phyloP scores from a whole-genome alignment of 139 green algal genomes.

The Parachlorella kessleri region DNA sequence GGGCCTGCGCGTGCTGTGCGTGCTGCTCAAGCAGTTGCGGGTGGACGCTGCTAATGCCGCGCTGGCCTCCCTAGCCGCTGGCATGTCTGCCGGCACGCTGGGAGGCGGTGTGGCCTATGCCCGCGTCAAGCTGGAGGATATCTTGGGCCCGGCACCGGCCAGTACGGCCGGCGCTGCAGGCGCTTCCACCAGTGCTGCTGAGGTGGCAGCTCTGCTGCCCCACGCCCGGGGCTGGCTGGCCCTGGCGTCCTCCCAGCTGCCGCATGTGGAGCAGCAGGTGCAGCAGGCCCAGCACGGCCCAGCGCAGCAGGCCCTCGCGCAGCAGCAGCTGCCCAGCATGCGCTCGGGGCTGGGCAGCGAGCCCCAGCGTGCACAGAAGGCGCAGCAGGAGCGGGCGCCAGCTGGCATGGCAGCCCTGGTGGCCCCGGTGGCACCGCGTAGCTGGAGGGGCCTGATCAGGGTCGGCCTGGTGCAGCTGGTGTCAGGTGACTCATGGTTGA shows the following conservation, averaged over 20 bases:
- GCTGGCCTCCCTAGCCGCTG: constrained; percentile 1
- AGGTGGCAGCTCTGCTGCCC: constrained; percentile 26
- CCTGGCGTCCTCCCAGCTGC: constrained; percentile 36
- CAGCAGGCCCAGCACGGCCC: not conserved
- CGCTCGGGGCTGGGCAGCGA: not conserved
- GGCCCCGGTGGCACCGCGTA: constrained; percentile 29
- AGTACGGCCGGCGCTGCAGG: not conserved
- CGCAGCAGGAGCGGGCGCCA: not conserved
- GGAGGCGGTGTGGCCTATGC: constrained; percentile 34
- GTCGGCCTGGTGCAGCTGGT: constrained; percentile 66
- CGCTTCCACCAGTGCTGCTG: too few relatives aligned
- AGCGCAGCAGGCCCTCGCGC: not conserved
- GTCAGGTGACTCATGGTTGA: too few relatives aligned
- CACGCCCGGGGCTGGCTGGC: constrained; percentile 51
- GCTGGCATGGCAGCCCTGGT: constrained; percentile 2
- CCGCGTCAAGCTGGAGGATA: constrained; percentile 26
- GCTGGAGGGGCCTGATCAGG: constrained; percentile 67
- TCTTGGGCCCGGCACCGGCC: not conserved
- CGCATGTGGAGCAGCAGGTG: constrained; percentile 28
- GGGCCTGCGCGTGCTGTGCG: constrained; percentile 63
- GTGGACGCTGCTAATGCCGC: constrained; percentile 79
- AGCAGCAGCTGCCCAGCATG: constrained; percentile 9
- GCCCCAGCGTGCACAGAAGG: constrained; percentile 5
- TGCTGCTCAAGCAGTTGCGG: constrained; percentile 76
- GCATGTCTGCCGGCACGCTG: not conserved